Evolutionary conservation across 1,284 basidiomycete genomes (phyloP).

Genomic region (Wallemia ichthyophaga): DNA sequence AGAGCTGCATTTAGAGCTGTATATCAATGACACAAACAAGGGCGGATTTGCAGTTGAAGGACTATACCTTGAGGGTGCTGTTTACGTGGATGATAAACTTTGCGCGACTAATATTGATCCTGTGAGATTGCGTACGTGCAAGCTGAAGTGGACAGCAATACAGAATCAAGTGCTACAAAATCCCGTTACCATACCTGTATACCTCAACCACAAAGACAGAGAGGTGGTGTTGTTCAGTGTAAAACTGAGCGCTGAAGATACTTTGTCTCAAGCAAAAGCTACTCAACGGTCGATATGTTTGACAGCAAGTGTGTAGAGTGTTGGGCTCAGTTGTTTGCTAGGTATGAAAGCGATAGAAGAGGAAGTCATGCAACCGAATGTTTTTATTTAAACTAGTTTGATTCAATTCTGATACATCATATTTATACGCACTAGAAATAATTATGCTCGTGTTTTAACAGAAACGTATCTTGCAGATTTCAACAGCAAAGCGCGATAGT

Average conservation of each 20-base stretch:
- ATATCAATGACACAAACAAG: conserved; percentile 43
- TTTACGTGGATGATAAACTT: conserved; percentile 35
- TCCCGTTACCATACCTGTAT: conserved; percentile 55
- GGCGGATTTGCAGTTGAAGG: conserved; percentile 39
- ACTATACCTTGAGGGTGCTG: conserved; percentile 52
- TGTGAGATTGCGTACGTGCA: conserved; percentile 40
- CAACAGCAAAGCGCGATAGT: no score
- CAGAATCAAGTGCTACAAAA: conserved; percentile 9
- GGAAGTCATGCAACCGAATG: no score
- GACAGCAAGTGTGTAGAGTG: conserved; percentile 8
- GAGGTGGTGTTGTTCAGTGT: conserved; percentile 67
- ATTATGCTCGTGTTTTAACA: no score
- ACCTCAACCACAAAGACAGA: conserved; percentile 53
- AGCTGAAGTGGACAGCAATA: conserved; percentile 26
- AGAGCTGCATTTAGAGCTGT: conserved; percentile 45
- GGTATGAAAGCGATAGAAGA: no score
- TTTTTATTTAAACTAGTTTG: no score
- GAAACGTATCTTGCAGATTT: no score
- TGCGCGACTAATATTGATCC: conserved; percentile 50
- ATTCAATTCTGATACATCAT: no score
- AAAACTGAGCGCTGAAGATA: conserved; percentile 35
- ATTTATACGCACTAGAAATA: no score
- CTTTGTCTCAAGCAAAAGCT: conserved; percentile 6
- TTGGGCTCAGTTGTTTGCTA: no score
- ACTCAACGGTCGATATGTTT: conserved; percentile 12